Percentiles rank a stretch among this genome's conserved stretches.
Evolutionary conservation across 2,329 filamentous ascomycete genomes (phyloP).

Genomic region (Sporothrix protearum): DNA sequence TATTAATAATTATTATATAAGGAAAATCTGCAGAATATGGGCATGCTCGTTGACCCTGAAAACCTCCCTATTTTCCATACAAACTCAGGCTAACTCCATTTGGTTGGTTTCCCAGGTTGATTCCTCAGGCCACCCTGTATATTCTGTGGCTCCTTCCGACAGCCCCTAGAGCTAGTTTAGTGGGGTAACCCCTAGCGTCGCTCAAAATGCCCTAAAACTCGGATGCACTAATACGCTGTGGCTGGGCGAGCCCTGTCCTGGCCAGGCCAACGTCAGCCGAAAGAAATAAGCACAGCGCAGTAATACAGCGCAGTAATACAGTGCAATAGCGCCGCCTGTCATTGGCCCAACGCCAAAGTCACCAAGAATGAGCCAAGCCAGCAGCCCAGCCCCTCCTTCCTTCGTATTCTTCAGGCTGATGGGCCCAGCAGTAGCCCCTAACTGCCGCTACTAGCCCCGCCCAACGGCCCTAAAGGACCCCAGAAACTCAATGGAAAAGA

Average conservation of each 20-base stretch:
- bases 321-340: not conserved
- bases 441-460: not conserved
- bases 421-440: not conserved
- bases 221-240: not conserved
- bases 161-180: not conserved
- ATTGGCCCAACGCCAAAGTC: constrained; percentile 1
- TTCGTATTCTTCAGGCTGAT: not conserved
- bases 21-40: no score
- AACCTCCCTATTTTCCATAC: no score
- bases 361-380: not conserved
- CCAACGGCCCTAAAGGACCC: not conserved
- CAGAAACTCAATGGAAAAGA: not conserved
- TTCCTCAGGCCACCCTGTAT: no score
- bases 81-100: no score
- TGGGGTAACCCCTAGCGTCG: not conserved
- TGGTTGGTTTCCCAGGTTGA: no score
- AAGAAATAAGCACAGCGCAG: not conserved
- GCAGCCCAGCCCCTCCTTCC: not conserved
- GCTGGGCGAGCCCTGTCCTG: not conserved
- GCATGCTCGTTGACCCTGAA: no score
- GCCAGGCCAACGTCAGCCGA: not conserved
- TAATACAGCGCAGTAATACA: no score
- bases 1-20: no score
- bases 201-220: not conserved
- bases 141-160: no score